A percentile compares a stretch with the other conserved stretches of the same genome.
Conservation (phyloP, 371 early-diverging fungal species). For the Haplosporangium sp. region DNA sequence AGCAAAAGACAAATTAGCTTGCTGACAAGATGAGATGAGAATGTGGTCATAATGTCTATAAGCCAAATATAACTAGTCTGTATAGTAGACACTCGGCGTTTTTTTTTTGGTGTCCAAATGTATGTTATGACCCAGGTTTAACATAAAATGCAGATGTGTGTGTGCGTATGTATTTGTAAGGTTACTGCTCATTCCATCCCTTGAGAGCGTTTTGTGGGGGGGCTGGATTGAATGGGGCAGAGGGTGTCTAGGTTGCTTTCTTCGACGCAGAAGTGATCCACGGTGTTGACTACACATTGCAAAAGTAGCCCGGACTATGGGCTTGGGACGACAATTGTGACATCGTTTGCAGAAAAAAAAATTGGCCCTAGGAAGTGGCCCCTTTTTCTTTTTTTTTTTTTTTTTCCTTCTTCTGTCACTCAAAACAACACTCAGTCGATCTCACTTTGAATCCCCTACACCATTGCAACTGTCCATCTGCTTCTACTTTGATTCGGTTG, state of each 20-base stretch:
- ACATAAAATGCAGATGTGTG: not conserved
- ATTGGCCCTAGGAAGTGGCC: not conserved
- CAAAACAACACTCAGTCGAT: not conserved
- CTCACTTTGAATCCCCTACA: not conserved
- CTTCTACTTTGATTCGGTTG: not conserved
- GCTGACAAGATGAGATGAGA: too few relatives aligned
- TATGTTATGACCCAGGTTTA: not conserved
- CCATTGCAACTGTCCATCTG: not conserved
- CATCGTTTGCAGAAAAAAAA: not conserved
- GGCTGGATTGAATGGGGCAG: not conserved
- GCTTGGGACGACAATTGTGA: not conserved
- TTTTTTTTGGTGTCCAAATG: not conserved
- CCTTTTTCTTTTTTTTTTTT: constrained; percentile 3
- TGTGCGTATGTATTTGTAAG: not conserved
- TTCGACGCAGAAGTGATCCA: too few relatives aligned
- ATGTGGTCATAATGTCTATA: too few relatives aligned
- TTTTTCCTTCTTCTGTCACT: constrained; percentile 2
- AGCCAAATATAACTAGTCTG: too few relatives aligned
- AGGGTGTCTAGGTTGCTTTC: not conserved
- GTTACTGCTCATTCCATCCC: not conserved
- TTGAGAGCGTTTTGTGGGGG: constrained; percentile 17
- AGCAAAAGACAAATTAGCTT: too few relatives aligned
- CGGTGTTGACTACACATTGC: too few relatives aligned
- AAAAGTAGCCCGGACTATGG: not conserved
- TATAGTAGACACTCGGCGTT: not conserved